Evolutionary conservation across 148 eudicot species (phyloP), one percentile per base, ranked within the genome.

Genomic region (Salicornia ramosissima): DNA sequence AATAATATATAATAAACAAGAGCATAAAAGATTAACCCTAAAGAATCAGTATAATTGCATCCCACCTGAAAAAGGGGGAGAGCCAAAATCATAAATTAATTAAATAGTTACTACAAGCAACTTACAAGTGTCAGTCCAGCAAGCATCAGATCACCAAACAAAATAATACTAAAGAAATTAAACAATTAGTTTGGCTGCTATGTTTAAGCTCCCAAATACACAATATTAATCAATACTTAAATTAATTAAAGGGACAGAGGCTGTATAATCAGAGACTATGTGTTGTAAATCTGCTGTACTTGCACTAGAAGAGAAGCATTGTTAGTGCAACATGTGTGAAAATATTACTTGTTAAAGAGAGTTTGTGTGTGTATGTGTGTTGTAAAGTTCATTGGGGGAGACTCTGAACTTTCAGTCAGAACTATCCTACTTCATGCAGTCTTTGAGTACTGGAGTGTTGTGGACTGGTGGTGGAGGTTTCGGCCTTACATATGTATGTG

Each of bases 1-100:
- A n/a, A n/a, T n/a, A n/a, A n/a, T n/a, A n/a, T n/a, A 52, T 67
- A 18, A 13, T 62, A 43, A 69, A 21, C 9, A 15, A 64, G 10
- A 51, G 29, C 72, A 12, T 29, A 46, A 69, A 69, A 51, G 26
- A 43, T 34, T 69, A 75, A 69, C 52, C 74, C 61, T 42, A 34
- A 42, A 50, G 74, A 73, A 68, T 50, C 70, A 75, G 64, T 39
- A 63, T 69, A 69, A 68, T 68, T 68, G 61, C 67, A 67, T 73
- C 31, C 45, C 64, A 55, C 70, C 64, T 65, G 63, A 62, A 24
- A 36, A n/a, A 25, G 49, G 33, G 45, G 43, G 26, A 30, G 43
- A 11, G n/a, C 3, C 28, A n/a, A 40, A 42, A 34, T 46, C 50
- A 46, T 46, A 13, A n/a, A 67, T 60, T 61, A 61, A 61, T 34